Conservation (phyloP, 2,329 filamentous ascomycete species). For the Fusarium redolens region DNA sequence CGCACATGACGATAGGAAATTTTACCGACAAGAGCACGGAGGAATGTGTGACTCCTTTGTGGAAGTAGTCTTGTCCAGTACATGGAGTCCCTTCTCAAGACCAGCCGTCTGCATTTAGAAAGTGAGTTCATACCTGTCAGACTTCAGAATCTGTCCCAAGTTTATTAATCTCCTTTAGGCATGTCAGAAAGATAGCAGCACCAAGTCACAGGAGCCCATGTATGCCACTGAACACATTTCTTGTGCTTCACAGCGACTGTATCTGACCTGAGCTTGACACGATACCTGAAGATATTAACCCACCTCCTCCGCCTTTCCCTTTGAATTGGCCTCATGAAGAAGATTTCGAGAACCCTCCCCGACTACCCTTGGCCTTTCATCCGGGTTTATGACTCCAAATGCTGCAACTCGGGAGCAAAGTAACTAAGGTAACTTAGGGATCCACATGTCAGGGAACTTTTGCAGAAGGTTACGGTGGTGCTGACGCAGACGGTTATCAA, state of each 20-base stretch:
- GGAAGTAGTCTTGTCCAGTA: not conserved
- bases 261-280: not conserved
- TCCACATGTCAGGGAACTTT: not conserved
- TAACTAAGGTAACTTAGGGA: not conserved
- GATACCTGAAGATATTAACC: not conserved
- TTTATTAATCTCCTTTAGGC: not conserved
- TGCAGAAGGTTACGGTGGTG: not conserved
- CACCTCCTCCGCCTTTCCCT: no score
- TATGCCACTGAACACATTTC: not conserved
- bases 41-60: not conserved
- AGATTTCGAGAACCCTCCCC: fast-evolving
- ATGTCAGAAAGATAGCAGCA: not conserved
- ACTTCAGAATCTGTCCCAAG: not conserved
- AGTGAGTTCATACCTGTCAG: not conserved
- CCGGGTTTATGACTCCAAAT: not conserved
- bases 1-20: not conserved
- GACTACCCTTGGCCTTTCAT: not conserved
- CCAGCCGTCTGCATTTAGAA: not conserved
- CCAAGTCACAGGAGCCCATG: not conserved
- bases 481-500: not conserved
- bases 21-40: not conserved
- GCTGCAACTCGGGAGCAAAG: fast-evolving
- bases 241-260: not conserved
- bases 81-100: not conserved
- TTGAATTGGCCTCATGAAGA: no score